Percentiles rank a stretch among this genome's conserved stretches.
Evolutionary conservation across 345 rosid species (phyloP).

Genomic region (Orychophragmus violaceus): DNA sequence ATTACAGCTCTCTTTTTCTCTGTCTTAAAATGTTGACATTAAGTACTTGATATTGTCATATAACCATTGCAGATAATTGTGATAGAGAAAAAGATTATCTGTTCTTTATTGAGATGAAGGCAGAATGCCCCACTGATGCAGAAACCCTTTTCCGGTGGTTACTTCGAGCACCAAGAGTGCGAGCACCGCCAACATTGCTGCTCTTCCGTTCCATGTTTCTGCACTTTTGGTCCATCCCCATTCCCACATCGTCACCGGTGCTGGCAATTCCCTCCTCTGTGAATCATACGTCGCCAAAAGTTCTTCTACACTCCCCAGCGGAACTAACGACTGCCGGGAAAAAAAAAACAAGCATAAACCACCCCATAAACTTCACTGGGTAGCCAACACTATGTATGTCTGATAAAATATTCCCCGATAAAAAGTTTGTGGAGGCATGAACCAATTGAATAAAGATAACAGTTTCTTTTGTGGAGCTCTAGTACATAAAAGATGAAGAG

Average conservation of each 20-base stretch:
- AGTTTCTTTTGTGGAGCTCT: neutral
- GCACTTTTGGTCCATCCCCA: constrained; percentile 99
- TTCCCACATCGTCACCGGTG: constrained; percentile 94
- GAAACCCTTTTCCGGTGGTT: constrained; percentile 88
- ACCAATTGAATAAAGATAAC: neutral
- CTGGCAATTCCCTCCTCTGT: constrained; percentile 80
- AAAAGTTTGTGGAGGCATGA: no score
- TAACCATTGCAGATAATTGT: no score
- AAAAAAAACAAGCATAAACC: neutral
- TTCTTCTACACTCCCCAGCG: constrained; percentile 92
- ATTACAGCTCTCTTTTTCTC: no score
- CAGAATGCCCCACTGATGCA: constrained; percentile 88
- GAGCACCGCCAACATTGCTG: constrained; percentile 92
- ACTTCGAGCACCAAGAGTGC: constrained; percentile 81
- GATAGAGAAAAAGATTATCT: neutral
- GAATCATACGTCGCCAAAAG: constrained; percentile 84
- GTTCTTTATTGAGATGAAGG: constrained; percentile 45
- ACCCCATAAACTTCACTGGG: no score
- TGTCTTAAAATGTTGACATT: no score
- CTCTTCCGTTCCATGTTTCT: constrained; percentile 98
- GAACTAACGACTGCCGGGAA: constrained; percentile 96
- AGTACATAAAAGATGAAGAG: neutral
- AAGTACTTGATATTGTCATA: no score
- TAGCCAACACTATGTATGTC: no score
- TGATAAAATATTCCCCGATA: no score